A percentile compares a stretch with the other conserved stretches of the same genome.
These are phyloP conservation scores for Aphanomyces invadans DNA, from an alignment of 352 stramenopile species.

Conservation along the genomic window DNA sequence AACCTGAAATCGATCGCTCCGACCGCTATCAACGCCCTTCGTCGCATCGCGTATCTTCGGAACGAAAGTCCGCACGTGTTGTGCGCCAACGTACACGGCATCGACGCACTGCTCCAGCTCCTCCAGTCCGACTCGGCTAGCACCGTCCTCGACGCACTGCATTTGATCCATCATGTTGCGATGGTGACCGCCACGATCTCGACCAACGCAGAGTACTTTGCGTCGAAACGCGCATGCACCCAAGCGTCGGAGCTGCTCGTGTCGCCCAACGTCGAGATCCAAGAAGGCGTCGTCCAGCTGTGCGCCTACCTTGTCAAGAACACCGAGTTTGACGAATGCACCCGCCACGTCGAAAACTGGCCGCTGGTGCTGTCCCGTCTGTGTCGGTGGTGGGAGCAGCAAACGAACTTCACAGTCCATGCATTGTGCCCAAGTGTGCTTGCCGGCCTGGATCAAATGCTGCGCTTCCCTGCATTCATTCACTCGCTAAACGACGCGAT, in stretches of 20 bases:
- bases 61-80: slow-evolving; percentile 21
- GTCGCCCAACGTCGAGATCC: background rate
- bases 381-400: slow-evolving; percentile 6
- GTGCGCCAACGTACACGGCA: slow-evolving; percentile 18
- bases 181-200: slow-evolving; percentile 9
- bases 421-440: background rate
- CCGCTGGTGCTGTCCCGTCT: slow-evolving; percentile 3
- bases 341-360: background rate
- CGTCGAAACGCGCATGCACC: slow-evolving; percentile 1
- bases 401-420: background rate
- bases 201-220: slow-evolving; percentile 20
- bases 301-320: background rate
- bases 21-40: slow-evolving; percentile 8
- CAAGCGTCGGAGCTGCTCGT: background rate
- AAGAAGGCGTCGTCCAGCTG: background rate
- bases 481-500: background rate
- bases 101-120: slow-evolving; percentile 16
- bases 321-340: background rate
- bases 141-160: slow-evolving; percentile 21
- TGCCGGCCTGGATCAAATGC: background rate
- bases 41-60: slow-evolving; percentile 22
- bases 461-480: background rate
- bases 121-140: background rate
- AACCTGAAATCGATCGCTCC: slow-evolving; percentile 17
- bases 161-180: slow-evolving; percentile 22